phyloP scores from a whole-genome alignment of 768 basidiomycete species.

The Lentinus tigrinus region DNA sequence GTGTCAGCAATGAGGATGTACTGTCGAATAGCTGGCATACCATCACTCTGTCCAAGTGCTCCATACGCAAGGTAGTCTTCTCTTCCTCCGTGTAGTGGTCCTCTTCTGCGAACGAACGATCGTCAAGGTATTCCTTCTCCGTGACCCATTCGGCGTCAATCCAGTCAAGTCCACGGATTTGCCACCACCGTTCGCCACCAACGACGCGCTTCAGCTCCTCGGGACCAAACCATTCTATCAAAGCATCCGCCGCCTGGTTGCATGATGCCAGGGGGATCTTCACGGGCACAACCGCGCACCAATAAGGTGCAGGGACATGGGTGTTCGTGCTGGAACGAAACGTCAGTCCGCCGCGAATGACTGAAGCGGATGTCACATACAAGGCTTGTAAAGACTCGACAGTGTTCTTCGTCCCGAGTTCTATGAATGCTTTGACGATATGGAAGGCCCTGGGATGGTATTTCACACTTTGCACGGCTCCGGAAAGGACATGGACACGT shows the following conservation, averaged over 20 bases:
- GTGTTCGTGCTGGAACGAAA: conserved; percentile 53
- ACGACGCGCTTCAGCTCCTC: conserved; percentile 66
- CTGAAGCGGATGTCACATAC: conserved; percentile 33
- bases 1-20: neutral
- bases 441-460: conserved; percentile 52
- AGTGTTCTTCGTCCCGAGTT: conserved; percentile 61
- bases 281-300: conserved; percentile 60
- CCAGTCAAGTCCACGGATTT: conserved; percentile 69
- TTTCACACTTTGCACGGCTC: neutral
- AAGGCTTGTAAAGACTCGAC: conserved; percentile 72
- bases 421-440: conserved; percentile 71
- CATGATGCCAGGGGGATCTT: conserved; percentile 56
- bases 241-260: conserved; percentile 60
- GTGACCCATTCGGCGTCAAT: conserved; percentile 67
- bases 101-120: conserved; percentile 13
- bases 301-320: conserved; percentile 65
- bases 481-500: conserved; percentile 17
- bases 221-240: conserved; percentile 71
- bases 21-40: conserved; percentile 27
- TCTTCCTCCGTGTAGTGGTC: conserved; percentile 38
- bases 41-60: conserved; percentile 56
- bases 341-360: neutral
- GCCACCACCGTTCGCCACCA: conserved; percentile 84
- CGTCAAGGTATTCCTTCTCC: conserved; percentile 45
- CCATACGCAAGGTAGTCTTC: conserved; percentile 46